Evolutionary conservation across 352 stramenopile genomes (phyloP), one percentile per base, ranked within the genome.

Genomic region (Globisporangium nodosum): DNA sequence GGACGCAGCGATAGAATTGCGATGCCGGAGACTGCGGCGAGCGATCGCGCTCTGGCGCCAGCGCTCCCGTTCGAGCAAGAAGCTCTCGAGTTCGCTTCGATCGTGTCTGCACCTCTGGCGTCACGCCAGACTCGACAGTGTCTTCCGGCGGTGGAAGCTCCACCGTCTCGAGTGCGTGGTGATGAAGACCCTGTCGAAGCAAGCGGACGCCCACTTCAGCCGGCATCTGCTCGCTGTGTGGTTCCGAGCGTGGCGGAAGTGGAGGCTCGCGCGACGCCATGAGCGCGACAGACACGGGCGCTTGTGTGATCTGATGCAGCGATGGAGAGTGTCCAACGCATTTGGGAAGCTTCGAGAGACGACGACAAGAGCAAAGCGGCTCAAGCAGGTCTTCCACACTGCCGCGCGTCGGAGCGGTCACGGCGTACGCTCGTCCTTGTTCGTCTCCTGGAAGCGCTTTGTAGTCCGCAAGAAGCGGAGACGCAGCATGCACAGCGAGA

Each of bases 391-490:
- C 39, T 35, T 42, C 5, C 31, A 16, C 1, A 35, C 45, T 1
- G 58, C 52, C 8, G 42, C 51, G 27, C 51, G 43, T 11, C 50
- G 52, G 21, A 58, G 56, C 15, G 40, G n/a, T 13, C 43, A 27
- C 4, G 33, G 61, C 0, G 5, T 50, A 4, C 9, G 50, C 4
- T 3, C 37, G 0, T n/a, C 40, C 13, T 42, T 24, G 13, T 52
- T 61, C n/a, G 9, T 12, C 7, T 37, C 13, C 0, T 69, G 63
- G 63, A 69, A 49, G 53, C 2, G 18, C 3, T 54, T 61, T 5
- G 15, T 63, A 1, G 30, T 9, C 4, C 3, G 15, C 1, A 42
- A 51, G 15, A 39, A 30, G 16, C 24, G 30, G 31, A 15, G 48
- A 6, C 16, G 35, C 21, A 55, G 3, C 43, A 5, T 6, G 7